A percentile compares a stretch with the other conserved stretches of the same genome.
phyloP scores from a whole-genome alignment of 495 filamentous ascomycete genomes.

The Neurospora intermedia region DNA sequence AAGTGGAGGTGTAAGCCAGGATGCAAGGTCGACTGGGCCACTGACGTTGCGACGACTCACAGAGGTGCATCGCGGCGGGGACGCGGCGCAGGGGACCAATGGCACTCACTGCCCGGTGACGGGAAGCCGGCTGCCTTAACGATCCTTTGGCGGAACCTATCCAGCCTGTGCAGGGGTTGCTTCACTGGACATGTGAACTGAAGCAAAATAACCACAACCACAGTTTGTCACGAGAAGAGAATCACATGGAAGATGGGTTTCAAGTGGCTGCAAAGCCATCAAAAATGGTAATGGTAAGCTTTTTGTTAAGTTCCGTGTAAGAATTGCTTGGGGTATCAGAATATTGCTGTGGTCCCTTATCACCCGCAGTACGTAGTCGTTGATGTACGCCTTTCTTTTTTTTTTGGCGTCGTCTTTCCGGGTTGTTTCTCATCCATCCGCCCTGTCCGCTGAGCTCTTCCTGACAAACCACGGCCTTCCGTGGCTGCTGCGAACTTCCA shows the following conservation, averaged over 20 bases:
- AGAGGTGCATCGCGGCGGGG: neutral
- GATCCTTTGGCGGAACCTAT: neutral
- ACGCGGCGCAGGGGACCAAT: neutral
- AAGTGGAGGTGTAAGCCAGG: neutral
- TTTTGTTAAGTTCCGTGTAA: neutral
- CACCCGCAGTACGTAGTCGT: neutral
- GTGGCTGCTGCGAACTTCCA: neutral
- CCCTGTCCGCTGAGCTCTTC: neutral
- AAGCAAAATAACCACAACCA: neutral
- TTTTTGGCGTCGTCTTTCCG: neutral
- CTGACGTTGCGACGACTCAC: neutral
- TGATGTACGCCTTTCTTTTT: neutral
- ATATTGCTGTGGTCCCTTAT: neutral
- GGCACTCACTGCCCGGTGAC: neutral
- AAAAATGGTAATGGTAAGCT: neutral
- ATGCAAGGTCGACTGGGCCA: neutral
- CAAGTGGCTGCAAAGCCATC: neutral
- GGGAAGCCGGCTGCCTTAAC: neutral
- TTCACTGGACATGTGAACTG: neutral
- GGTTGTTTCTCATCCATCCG: neutral
- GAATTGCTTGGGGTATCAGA: neutral
- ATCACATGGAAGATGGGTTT: neutral
- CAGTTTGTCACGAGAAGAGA: neutral
- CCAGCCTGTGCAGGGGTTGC: neutral
- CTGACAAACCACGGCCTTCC: neutral